phyloP scores from a whole-genome alignment of 1,284 basidiomycete genomes.

The Boletellus deceptivus region DNA sequence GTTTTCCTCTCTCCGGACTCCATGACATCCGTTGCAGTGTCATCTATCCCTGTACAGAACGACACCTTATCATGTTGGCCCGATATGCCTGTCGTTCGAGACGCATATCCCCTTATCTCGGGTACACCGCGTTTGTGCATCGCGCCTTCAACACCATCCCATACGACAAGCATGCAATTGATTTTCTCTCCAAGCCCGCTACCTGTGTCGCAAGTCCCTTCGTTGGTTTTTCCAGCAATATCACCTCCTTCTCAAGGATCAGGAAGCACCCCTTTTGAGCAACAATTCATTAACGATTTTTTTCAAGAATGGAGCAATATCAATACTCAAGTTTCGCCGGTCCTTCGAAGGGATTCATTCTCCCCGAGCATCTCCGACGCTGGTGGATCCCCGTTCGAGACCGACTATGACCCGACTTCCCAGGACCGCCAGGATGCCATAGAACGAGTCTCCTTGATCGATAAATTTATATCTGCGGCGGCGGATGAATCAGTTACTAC shows the following conservation, averaged over 20 bases:
- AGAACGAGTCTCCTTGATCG: constrained; percentile 26
- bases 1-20: constrained; percentile 1
- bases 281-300: constrained; percentile 24
- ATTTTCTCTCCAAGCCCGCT: constrained; percentile 33
- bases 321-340: constrained; percentile 23
- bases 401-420: background rate
- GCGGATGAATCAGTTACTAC: constrained; percentile 10
- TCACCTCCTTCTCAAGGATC: constrained; percentile 29
- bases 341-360: constrained; percentile 12
- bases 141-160: constrained; percentile 15
- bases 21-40: background rate
- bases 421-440: constrained; percentile 6
- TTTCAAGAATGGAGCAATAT: constrained; percentile 17
- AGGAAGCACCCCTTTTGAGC: constrained; percentile 31
- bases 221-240: constrained; percentile 21
- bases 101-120: constrained; percentile 1
- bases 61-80: background rate
- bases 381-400: constrained; percentile 1
- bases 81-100: background rate
- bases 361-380: constrained; percentile 9
- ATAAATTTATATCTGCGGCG: constrained; percentile 31
- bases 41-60: constrained; percentile 13
- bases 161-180: constrained; percentile 8
- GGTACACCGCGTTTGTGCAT: constrained; percentile 11
- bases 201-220: constrained; percentile 16